phyloP scores from a whole-genome alignment of 768 basidiomycete genomes.

The Lactarius tabidus region DNA sequence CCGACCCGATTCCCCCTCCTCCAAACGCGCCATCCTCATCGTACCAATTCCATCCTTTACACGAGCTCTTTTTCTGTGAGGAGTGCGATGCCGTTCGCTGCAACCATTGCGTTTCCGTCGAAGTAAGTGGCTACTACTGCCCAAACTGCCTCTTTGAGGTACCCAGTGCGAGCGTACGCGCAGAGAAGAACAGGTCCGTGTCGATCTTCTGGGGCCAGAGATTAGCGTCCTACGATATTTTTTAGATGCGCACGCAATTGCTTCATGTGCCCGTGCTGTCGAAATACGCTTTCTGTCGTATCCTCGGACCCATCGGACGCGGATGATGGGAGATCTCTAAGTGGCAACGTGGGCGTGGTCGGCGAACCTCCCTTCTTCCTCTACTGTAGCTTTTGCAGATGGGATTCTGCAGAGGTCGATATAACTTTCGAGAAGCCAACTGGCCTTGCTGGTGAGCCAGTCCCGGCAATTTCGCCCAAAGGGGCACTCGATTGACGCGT shows the following conservation, averaged over 20 bases:
- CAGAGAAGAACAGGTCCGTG: conserved; percentile 88
- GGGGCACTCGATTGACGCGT: not conserved
- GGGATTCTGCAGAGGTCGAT: conserved; percentile 90
- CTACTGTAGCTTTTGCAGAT: conserved; percentile 88
- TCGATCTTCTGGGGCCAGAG: not conserved
- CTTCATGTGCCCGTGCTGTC: conserved; percentile 93
- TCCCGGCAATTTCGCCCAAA: not conserved
- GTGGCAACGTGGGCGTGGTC: conserved; percentile 52
- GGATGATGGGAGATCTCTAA: conserved; percentile 47
- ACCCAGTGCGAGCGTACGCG: conserved; percentile 95
- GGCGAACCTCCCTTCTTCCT: conserved; percentile 90
- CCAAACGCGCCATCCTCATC: conserved; percentile 75
- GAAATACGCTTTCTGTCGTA: conserved; percentile 86
- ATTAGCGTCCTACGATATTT: conserved; percentile 2
- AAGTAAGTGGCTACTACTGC: conserved; percentile 97
- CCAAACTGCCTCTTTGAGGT: conserved; percentile 99
- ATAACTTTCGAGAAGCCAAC: conserved; percentile 97
- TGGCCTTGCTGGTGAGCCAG: conserved; percentile 75
- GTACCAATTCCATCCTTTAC: conserved; percentile 76
- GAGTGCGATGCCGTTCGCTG: conserved; percentile 97
- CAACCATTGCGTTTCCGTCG: conserved; percentile 85
- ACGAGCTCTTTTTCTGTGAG: conserved; percentile 93
- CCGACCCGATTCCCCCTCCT: conserved; percentile 58
- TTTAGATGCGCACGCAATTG: conserved; percentile 94
- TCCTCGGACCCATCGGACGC: conserved; percentile 75